phyloP scores from a whole-genome alignment of 2,329 filamentous ascomycete genomes.

The Ceratocystis cubensis region DNA sequence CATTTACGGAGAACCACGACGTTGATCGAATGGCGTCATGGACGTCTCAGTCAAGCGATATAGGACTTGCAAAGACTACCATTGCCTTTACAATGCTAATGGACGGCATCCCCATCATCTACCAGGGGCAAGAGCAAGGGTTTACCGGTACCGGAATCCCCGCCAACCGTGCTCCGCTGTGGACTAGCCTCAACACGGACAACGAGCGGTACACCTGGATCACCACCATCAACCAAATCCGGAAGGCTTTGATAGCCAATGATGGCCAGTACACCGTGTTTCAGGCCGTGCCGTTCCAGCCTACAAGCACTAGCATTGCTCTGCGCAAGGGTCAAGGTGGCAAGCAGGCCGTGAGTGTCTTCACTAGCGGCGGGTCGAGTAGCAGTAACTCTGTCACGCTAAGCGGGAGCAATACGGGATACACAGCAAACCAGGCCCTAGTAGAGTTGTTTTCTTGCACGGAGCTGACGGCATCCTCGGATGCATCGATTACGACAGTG shows the following conservation, averaged over 20 bases:
- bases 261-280: constrained; percentile 18
- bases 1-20: constrained; percentile 54
- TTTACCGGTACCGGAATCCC: constrained; percentile 39
- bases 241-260: constrained; percentile 17
- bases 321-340: constrained; percentile 20
- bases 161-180: constrained; percentile 20
- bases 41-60: constrained; percentile 33
- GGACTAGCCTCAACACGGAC: constrained; percentile 19
- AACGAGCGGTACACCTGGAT: constrained; percentile 21
- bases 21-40: constrained; percentile 41
- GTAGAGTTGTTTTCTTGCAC: constrained; percentile 20
- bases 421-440: constrained; percentile 18
- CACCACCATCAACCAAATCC: constrained; percentile 18
- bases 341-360: constrained; percentile 21
- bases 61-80: constrained; percentile 40
- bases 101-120: constrained; percentile 45
- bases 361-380: constrained; percentile 20
- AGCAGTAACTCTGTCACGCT: constrained; percentile 20
- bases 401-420: constrained; percentile 18
- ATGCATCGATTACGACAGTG: constrained; percentile 19
- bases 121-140: constrained; percentile 50
- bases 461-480: constrained; percentile 17
- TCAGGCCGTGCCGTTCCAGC: constrained; percentile 21
- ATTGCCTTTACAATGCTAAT: constrained; percentile 26
- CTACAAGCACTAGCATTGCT: constrained; percentile 18